These are phyloP conservation scores for Adansonia rubrostipa DNA, from an alignment of 441 rosid genomes.

Conservation along the genomic window DNA sequence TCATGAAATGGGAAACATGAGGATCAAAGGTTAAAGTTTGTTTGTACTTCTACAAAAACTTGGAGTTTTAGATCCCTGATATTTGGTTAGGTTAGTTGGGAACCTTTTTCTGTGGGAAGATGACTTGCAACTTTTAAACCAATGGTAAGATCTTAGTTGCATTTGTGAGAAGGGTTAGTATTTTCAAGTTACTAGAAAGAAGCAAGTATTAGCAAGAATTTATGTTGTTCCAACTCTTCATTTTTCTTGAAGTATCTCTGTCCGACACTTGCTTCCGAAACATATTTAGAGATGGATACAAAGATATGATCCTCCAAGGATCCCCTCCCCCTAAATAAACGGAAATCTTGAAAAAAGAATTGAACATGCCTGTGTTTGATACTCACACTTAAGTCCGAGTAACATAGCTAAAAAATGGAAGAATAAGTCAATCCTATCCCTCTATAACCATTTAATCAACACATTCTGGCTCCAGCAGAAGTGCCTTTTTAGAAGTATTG, in stretches of 20 bases:
- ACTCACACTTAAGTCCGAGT: too few species aligned
- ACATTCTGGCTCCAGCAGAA: neutral
- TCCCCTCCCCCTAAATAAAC: too few species aligned
- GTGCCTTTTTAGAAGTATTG: neutral
- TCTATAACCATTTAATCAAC: neutral
- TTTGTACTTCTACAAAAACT: neutral
- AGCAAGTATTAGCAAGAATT: neutral
- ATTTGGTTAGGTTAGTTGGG: neutral
- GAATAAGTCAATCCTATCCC: neutral
- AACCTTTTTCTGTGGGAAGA: neutral
- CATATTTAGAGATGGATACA: too few species aligned
- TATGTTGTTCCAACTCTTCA: too few species aligned
- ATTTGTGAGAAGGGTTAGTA: neutral
- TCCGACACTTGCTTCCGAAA: too few species aligned
- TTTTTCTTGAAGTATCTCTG: too few species aligned
- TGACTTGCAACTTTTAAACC: neutral
- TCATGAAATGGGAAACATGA: neutral
- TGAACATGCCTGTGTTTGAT: too few species aligned
- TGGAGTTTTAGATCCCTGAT: neutral
- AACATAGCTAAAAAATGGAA: neutral
- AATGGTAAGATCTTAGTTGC: neutral
- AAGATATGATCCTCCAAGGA: too few species aligned
- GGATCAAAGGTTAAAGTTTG: neutral
- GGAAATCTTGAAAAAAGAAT: too few species aligned
- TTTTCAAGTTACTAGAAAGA: slow-evolving; percentile 4